Percentiles rank a stretch among this genome's conserved stretches.
Conservation (phyloP, 1,284 basidiomycete species). For the Boletus sp. region DNA sequence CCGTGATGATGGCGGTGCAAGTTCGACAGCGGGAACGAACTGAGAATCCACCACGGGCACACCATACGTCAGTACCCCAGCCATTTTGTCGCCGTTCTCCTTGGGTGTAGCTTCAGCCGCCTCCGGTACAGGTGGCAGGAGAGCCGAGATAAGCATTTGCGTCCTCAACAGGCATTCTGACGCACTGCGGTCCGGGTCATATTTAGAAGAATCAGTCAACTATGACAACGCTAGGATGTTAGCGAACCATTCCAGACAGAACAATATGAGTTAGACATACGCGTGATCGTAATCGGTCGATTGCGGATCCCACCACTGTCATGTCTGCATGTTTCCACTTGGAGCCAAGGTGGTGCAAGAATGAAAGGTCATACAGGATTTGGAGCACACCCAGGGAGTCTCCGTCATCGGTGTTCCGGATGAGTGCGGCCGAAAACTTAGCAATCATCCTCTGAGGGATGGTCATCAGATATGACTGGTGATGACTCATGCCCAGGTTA, state of each 20-base stretch:
- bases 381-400: slow-evolving; percentile 31
- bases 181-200: slow-evolving; percentile 20
- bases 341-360: slow-evolving; percentile 47
- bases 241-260: not conserved
- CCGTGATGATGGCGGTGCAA: slow-evolving; percentile 55
- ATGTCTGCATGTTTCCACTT: slow-evolving; percentile 33
- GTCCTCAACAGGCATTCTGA: slow-evolving; percentile 34
- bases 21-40: slow-evolving; percentile 48
- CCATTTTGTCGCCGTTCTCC: slow-evolving; percentile 36
- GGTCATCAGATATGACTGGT: slow-evolving; percentile 34
- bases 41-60: slow-evolving; percentile 44
- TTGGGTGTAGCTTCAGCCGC: slow-evolving; percentile 13
- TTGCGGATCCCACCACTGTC: slow-evolving; percentile 31
- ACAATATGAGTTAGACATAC: slow-evolving; percentile 14
- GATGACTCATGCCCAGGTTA: slow-evolving; percentile 47
- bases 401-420: slow-evolving; percentile 32
- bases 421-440: slow-evolving; percentile 44
- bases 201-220: slow-evolving; percentile 10
- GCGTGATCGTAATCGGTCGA: slow-evolving; percentile 19
- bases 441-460: slow-evolving; percentile 35
- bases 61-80: slow-evolving; percentile 44
- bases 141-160: slow-evolving; percentile 48
- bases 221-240: slow-evolving; percentile 8
- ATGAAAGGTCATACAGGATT: slow-evolving; percentile 47
- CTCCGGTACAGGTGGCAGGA: slow-evolving; percentile 37